A percentile compares a stretch with the other conserved stretches of the same genome.
Conservation (phyloP, 306 rosid genomes). For the Phaseolus lunatus region DNA sequence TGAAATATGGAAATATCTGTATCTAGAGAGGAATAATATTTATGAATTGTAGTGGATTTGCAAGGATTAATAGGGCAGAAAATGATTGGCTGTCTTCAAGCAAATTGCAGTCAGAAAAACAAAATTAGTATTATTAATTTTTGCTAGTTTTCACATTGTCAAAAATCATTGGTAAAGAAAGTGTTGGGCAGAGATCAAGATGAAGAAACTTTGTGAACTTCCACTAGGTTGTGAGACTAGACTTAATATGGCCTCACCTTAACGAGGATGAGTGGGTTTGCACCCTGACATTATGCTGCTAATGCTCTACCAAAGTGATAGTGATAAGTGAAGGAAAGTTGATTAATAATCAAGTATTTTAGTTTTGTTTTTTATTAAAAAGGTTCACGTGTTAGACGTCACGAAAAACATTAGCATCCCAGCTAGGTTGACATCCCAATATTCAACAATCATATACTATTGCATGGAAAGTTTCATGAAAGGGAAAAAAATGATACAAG, state of each 20-base stretch:
- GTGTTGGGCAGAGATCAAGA: neutral
- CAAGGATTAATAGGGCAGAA: neutral
- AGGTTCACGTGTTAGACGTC: no score
- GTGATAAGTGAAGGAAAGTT: constrained; percentile 9
- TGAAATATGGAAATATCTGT: constrained; percentile 29
- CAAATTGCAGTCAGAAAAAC: constrained; percentile 14
- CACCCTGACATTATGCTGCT: neutral
- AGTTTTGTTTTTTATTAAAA: neutral
- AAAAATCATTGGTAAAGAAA: neutral
- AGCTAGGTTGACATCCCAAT: no score
- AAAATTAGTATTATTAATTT: no score
- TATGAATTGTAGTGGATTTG: constrained; percentile 14
- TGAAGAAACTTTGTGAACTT: neutral
- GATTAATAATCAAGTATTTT: neutral
- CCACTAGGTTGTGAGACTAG: neutral
- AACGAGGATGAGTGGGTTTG: neutral
- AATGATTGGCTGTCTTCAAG: constrained; percentile 4
- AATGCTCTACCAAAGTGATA: neutral
- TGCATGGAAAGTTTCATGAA: no score
- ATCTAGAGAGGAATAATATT: neutral
- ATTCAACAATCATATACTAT: no score
- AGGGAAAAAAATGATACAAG: no score
- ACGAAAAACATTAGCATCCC: no score
- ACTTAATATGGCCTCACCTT: constrained; percentile 11
- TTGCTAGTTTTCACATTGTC: neutral